A percentile compares a stretch with the other conserved stretches of the same genome.
These are phyloP conservation scores for Zymoseptoria crescenta DNA, from an alignment of 2,329 filamentous ascomycete species.

Conservation along the genomic window DNA sequence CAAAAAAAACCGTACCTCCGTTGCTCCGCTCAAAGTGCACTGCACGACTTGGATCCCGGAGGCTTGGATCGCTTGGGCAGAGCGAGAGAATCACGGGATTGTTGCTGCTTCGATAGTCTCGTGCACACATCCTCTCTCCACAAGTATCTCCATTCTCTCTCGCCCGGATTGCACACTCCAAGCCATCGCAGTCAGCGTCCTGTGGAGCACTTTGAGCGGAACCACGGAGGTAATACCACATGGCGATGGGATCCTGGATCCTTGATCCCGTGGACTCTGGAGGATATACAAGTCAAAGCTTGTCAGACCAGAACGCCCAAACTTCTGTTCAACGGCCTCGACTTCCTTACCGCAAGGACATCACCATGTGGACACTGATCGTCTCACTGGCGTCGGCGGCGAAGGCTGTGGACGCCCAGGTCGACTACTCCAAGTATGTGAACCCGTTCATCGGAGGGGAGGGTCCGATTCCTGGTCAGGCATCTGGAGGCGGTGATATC, in stretches of 20 bases:
- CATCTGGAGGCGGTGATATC: slow-evolving; percentile 38
- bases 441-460: slow-evolving; percentile 46
- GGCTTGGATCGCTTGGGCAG: too few relatives aligned
- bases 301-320: background rate
- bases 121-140: too few relatives aligned
- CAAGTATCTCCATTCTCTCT: too few relatives aligned
- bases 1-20: too few relatives aligned
- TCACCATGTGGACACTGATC: background rate
- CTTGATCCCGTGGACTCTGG: background rate
- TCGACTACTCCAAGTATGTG: slow-evolving; percentile 38
- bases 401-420: slow-evolving; percentile 6
- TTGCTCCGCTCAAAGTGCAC: too few relatives aligned
- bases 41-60: too few relatives aligned
- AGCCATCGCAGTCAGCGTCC: too few relatives aligned
- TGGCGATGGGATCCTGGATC: background rate
- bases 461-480: slow-evolving; percentile 38
- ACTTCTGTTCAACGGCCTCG: background rate
- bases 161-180: too few relatives aligned
- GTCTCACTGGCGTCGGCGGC: background rate
- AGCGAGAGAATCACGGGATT: too few relatives aligned
- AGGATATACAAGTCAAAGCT: background rate
- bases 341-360: background rate
- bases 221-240: background rate
- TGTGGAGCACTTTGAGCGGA: too few relatives aligned
- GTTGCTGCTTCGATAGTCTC: too few relatives aligned